Percentiles rank a stretch among this genome's conserved stretches.
Conservation (phyloP, 345 rosid genomes). For the Populus ilicifolia region DNA sequence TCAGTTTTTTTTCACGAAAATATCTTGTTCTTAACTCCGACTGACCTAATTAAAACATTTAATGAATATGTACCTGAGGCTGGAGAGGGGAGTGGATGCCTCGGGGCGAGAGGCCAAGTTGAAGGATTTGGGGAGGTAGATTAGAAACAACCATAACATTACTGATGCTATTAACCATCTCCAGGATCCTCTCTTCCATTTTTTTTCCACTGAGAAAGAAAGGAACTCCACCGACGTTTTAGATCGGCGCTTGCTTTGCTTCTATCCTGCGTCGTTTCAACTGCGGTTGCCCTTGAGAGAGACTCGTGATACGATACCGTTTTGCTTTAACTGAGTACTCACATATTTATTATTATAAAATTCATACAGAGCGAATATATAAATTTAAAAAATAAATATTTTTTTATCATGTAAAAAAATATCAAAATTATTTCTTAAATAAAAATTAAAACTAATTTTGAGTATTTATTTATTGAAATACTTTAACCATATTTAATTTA, state of each 20-base stretch:
- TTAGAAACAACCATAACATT: slow-evolving; percentile 44
- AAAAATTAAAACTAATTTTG: too few relatives aligned
- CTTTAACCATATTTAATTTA: fast-evolving
- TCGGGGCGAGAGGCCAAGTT: slow-evolving; percentile 84
- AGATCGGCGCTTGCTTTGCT: neutral
- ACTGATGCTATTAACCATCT: slow-evolving; percentile 46
- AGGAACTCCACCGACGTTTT: neutral
- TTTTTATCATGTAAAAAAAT: too few relatives aligned
- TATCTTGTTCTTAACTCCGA: neutral
- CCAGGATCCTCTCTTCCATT: slow-evolving; percentile 39
- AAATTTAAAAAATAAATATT: too few relatives aligned
- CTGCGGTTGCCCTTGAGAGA: neutral
- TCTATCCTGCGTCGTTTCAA: neutral
- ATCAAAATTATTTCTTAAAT: too few relatives aligned
- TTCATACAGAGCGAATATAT: too few relatives aligned
- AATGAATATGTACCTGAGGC: slow-evolving; percentile 41
- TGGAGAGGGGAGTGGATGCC: slow-evolving; percentile 90
- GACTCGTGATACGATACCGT: neutral
- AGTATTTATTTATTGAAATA: too few relatives aligned
- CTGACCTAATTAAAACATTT: neutral
- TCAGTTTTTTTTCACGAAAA: too few relatives aligned
- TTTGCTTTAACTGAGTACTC: neutral
- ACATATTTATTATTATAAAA: too few relatives aligned
- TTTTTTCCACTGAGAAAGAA: neutral
- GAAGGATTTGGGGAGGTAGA: slow-evolving; percentile 56